phyloP scores from a whole-genome alignment of 2,329 filamentous ascomycete species.

The Rasamsonia emersonii region DNA sequence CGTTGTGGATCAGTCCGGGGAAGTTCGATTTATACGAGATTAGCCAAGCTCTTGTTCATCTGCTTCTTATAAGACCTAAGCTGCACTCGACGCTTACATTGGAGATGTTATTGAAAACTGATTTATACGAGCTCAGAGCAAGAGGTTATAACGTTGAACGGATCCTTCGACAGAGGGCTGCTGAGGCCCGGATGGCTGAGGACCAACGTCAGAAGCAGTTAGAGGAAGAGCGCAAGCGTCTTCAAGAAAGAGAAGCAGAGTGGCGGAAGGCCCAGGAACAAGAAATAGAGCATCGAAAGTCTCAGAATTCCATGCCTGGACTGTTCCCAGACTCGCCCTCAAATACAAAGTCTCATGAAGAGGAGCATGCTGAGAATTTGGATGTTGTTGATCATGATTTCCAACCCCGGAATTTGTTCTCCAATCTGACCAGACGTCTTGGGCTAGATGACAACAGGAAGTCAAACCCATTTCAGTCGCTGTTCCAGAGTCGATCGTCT shows the following conservation, averaged over 20 bases:
- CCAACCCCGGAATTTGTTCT: conserved; percentile 54
- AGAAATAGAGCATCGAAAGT: conserved; percentile 23
- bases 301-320: conserved; percentile 57
- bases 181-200: conserved; percentile 80
- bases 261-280: conserved; percentile 37
- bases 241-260: conserved; percentile 51
- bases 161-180: conserved; percentile 78
- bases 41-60: conserved; percentile 72
- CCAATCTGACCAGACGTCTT: conserved; percentile 57
- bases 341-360: conserved; percentile 19
- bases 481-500: conserved; percentile 20
- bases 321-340: conserved; percentile 61
- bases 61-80: conserved; percentile 72
- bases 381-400: conserved; percentile 27
- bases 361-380: conserved; percentile 15
- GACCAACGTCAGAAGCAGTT: conserved; percentile 65
- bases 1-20: conserved; percentile 66
- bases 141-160: conserved; percentile 96
- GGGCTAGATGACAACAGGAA: conserved; percentile 48
- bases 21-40: conserved; percentile 84
- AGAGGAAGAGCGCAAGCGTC: conserved; percentile 61
- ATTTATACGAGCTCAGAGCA: conserved; percentile 69
- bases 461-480: conserved; percentile 17
- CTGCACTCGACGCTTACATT: conserved; percentile 85
- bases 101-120: conserved; percentile 80